Conservation (phyloP, 2,329 filamentous ascomycete genomes). For the Plenodomus lindquistii region DNA sequence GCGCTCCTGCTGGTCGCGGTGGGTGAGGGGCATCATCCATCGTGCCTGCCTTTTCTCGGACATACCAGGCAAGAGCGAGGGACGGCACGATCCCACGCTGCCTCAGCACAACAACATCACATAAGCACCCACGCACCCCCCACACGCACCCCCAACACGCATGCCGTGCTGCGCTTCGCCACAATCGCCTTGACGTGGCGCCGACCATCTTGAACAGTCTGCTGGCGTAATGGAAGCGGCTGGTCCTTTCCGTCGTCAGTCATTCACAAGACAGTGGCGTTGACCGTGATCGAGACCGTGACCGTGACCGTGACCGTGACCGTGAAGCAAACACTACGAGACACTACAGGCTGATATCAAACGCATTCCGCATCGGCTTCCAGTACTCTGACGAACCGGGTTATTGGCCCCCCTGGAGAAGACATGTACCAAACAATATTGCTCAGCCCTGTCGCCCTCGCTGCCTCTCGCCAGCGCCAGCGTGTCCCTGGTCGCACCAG, state of each 20-base stretch:
- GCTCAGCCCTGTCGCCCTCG: conserved; percentile 6
- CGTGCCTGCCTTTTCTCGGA: conserved; percentile 2
- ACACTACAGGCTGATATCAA: not conserved
- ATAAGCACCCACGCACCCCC: conserved; percentile 7
- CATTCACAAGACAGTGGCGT: not conserved
- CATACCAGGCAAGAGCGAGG: conserved; percentile 11
- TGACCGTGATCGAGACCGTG: too few relatives aligned
- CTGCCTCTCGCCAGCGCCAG: conserved; percentile 5
- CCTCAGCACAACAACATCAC: conserved; percentile 17
- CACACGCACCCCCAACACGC: not conserved
- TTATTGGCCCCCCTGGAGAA: not conserved
- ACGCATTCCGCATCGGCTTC: not conserved
- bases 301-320: too few relatives aligned
- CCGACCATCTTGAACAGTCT: conserved; percentile 8
- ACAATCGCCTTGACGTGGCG: conserved; percentile 15
- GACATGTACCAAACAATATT: conserved; percentile 1
- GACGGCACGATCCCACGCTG: conserved; percentile 3
- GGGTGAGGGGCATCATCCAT: not conserved
- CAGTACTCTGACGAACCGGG: too few relatives aligned
- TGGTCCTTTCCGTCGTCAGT: not conserved
- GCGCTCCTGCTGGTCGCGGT: not conserved
- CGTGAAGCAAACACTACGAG: conserved; percentile 11
- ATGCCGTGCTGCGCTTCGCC: conserved; percentile 15
- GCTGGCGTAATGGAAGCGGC: not conserved
- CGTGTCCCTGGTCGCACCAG: conserved; percentile 13